A percentile compares a stretch with the other conserved stretches of the same genome.
Conservation (phyloP, 176 grass and related monocot species). For the Carex littledalei region DNA sequence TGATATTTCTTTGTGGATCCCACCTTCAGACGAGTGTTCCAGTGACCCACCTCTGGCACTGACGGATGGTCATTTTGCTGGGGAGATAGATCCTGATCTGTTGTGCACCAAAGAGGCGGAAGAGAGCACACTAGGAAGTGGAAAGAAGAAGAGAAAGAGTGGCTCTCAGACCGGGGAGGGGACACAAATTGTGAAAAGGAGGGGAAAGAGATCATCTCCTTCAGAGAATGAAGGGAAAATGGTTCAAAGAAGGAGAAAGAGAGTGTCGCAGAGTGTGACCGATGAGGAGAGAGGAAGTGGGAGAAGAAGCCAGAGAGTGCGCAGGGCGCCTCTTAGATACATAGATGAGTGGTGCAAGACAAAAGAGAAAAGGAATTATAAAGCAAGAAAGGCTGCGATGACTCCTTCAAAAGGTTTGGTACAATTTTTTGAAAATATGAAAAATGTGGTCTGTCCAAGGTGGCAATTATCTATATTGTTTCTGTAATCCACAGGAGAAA, state of each 20-base stretch:
- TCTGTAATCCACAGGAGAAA: not conserved
- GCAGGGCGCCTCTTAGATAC: not conserved
- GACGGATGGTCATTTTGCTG: not conserved
- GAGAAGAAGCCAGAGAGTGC: constrained; percentile 9
- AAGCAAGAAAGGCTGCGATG: not conserved
- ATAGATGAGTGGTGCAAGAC: constrained; percentile 6
- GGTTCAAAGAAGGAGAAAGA: not conserved
- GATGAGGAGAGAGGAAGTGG: not conserved
- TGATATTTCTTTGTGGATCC: not conserved
- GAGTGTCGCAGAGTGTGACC: not conserved
- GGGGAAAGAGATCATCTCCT: not conserved
- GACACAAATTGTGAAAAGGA: not conserved
- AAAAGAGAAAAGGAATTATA: not conserved
- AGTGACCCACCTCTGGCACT: not conserved
- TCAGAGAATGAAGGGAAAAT: not conserved
- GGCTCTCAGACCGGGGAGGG: not conserved
- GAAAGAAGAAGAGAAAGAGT: not conserved
- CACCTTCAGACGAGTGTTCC: not conserved
- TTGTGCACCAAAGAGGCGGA: not conserved
- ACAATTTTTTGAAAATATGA: not conserved
- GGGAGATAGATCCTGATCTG: not conserved
- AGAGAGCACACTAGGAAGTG: not conserved
- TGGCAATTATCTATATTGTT: not conserved
- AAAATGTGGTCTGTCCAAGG: not conserved
- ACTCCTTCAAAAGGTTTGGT: constrained; percentile 10